phyloP scores from a whole-genome alignment of 495 filamentous ascomycete genomes.

The Rhizodiscina lignyota region DNA sequence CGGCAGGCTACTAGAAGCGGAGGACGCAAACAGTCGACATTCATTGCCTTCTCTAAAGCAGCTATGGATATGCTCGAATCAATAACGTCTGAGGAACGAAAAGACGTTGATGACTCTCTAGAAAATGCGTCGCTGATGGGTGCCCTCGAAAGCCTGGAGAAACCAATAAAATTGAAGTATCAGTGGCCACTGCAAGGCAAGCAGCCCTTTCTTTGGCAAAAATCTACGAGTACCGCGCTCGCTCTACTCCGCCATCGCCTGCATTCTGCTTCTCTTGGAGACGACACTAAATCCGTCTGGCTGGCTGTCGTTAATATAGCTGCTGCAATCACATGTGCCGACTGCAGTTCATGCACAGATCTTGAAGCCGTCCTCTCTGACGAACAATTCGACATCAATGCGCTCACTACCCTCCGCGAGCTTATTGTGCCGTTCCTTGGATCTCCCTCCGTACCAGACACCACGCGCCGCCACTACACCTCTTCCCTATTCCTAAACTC shows the following conservation, averaged over 20 bases:
- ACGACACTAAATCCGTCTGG: conserved; percentile 36
- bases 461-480: conserved; percentile 51
- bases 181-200: conserved; percentile 35
- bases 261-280: conserved; percentile 31
- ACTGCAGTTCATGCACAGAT: conserved; percentile 20
- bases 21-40: conserved; percentile 35
- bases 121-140: conserved; percentile 26
- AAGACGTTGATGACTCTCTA: conserved; percentile 6
- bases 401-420: conserved; percentile 48
- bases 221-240: conserved; percentile 52
- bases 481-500: conserved; percentile 68
- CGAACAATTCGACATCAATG: conserved; percentile 63
- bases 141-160: conserved; percentile 44
- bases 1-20: conserved; percentile 3
- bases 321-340: conserved; percentile 41
- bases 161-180: conserved; percentile 62
- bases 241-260: conserved; percentile 46
- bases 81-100: conserved; percentile 30
- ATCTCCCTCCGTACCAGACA: conserved; percentile 41
- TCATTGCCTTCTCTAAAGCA: conserved; percentile 72
- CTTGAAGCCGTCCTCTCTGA: conserved; percentile 35
- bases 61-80: conserved; percentile 52
- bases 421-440: conserved; percentile 66
- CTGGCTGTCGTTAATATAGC: conserved; percentile 38
- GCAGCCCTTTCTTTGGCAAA: conserved; percentile 56